Evolutionary conservation across 495 filamentous ascomycete species (phyloP).

Genomic region (Penicillium atrosanguineum): DNA sequence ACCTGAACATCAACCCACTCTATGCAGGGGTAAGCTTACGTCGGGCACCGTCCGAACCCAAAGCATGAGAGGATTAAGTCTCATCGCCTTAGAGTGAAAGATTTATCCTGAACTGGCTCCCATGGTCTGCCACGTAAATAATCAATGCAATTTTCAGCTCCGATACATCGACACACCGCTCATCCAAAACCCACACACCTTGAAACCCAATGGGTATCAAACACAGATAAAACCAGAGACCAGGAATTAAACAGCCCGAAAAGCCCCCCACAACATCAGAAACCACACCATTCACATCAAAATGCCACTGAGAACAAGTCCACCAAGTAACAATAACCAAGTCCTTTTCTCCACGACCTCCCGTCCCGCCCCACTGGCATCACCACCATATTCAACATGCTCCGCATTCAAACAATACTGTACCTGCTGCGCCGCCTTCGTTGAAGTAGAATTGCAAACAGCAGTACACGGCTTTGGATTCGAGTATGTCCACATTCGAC

Average conservation of each 20-base stretch:
- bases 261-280: background rate
- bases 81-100: too few relatives aligned
- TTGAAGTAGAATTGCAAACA: slow-evolving; percentile 11
- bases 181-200: too few relatives aligned
- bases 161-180: too few relatives aligned
- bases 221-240: too few relatives aligned
- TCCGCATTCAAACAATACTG: slow-evolving; percentile 21
- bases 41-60: too few relatives aligned
- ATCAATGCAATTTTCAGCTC: too few relatives aligned
- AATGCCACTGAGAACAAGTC: background rate
- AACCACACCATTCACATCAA: background rate
- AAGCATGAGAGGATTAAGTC: too few relatives aligned
- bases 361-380: background rate
- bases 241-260: background rate
- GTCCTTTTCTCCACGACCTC: background rate
- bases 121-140: too few relatives aligned
- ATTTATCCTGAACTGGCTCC: too few relatives aligned
- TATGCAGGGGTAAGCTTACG: too few relatives aligned
- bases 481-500: slow-evolving; percentile 10
- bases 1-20: too few relatives aligned
- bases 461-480: slow-evolving; percentile 21
- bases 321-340: background rate
- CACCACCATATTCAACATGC: slow-evolving; percentile 7
- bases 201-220: too few relatives aligned
- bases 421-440: slow-evolving; percentile 8